Evolutionary conservation across 1,139 yeast species (phyloP).

Genomic region (Sugiyamaella xylanicola): DNA sequence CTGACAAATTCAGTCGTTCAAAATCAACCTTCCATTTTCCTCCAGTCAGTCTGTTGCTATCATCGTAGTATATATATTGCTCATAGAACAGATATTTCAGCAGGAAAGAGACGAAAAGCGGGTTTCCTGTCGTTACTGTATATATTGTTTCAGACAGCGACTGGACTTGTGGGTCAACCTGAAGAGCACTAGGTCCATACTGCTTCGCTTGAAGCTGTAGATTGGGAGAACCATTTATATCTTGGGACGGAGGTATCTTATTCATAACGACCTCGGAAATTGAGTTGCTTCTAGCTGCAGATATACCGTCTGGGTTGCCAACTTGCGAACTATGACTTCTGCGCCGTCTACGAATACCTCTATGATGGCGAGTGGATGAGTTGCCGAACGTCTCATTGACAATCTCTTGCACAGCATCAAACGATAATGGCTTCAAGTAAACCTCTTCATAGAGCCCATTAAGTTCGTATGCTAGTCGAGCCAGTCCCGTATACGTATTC

Average conservation of each 20-base stretch:
- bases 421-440: constrained; percentile 32
- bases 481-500: constrained; percentile 28
- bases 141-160: constrained; percentile 35
- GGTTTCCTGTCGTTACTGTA: constrained; percentile 39
- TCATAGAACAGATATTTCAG: constrained; percentile 33
- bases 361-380: constrained; percentile 11
- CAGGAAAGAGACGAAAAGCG: constrained; percentile 34
- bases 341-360: constrained; percentile 15
- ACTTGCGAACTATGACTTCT: constrained; percentile 21
- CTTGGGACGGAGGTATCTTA: background rate
- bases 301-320: background rate
- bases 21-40: constrained; percentile 38
- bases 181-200: background rate
- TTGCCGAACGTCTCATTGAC: constrained; percentile 35
- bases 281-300: background rate
- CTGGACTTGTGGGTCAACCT: constrained; percentile 35
- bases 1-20: constrained; percentile 30
- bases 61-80: constrained; percentile 33
- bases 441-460: constrained; percentile 36
- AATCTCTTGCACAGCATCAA: constrained; percentile 36
- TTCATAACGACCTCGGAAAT: background rate
- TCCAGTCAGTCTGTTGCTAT: constrained; percentile 29
- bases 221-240: background rate
- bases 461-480: constrained; percentile 34
- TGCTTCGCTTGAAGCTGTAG: background rate